Evolutionary conservation across 1,284 basidiomycete genomes (phyloP), one percentile per base, ranked within the genome.

Genomic region (Melampsora larici-populina): DNA sequence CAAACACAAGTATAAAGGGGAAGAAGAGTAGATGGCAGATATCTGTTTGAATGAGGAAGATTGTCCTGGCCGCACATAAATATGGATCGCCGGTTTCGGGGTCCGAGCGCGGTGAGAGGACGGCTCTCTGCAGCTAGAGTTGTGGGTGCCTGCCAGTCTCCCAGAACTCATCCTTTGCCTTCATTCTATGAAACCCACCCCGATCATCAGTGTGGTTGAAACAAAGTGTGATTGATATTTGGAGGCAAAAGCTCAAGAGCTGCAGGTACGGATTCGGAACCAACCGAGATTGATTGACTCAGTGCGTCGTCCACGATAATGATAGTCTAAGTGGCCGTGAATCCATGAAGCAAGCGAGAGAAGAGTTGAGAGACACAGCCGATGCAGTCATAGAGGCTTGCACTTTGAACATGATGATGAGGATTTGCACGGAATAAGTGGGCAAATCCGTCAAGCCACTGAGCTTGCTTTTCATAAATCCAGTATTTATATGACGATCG

Each of bases 91-190:
- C 43, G 43, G 43, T 46, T 46, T 46, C 43, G 21, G 55, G 29
- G 55, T n/a, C 55, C 55, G 21, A 29, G 55, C 55, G 55, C 21
- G 55, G 55, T 58, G 55, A 58, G 55, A 58, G 55, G 55, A 58
- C 55, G 55, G 55, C n/a, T n/a, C 55, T 58, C 55, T 29, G 55
- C 21, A 29, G 55, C 24, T 58, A 58, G 55, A 58, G 29, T 24
- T 58, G 11, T 58, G 11, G 17, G 55, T 58, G 24, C 55, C 55
- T 58, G 55, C n/a, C 29, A 24, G 55, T 58, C 55, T 29, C 55
- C 24, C 43, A 46, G 13, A 46, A 15, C 43, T 46, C 15, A 17
- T 46, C 11, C 15, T 46, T 29, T 58, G 24, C 55, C 55, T 58
- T 58, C 21, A 29, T 58, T 8, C 26, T 58, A 29, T 21, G 4